phyloP scores from a whole-genome alignment of 495 filamentous ascomycete species.

The Filosporella fistucella region DNA sequence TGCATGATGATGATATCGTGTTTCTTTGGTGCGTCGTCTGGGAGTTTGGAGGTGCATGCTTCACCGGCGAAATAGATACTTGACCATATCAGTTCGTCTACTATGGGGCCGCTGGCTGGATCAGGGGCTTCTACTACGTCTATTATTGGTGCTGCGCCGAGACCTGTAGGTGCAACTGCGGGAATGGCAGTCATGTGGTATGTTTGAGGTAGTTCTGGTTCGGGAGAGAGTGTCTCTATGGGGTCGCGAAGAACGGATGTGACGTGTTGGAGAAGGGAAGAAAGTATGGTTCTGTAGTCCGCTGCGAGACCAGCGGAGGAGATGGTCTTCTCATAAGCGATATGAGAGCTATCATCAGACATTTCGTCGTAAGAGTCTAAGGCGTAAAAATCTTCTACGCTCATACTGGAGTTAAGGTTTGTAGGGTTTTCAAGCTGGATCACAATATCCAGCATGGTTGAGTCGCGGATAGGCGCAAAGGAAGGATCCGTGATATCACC shows the following conservation, averaged over 20 bases:
- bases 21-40: constrained; percentile 51
- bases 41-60: constrained; percentile 60
- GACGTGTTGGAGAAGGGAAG: constrained; percentile 53
- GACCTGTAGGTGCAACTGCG: constrained; percentile 67
- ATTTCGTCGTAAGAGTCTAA: constrained; percentile 27
- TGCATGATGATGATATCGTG: constrained; percentile 80
- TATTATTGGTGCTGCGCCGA: constrained; percentile 72
- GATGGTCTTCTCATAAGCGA: constrained; percentile 8
- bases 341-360: background rate
- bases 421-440: constrained; percentile 42
- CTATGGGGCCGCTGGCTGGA: constrained; percentile 26
- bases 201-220: constrained; percentile 19
- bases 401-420: constrained; percentile 15
- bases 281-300: constrained; percentile 42
- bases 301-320: constrained; percentile 12
- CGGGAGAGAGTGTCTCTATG: constrained; percentile 27
- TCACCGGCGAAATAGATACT: constrained; percentile 67
- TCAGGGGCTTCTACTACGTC: constrained; percentile 54
- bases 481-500: constrained; percentile 75
- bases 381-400: constrained; percentile 16
- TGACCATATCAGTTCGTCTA: constrained; percentile 54
- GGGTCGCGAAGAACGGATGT: constrained; percentile 48
- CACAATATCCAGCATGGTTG: constrained; percentile 66
- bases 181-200: constrained; percentile 48
- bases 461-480: constrained; percentile 74